Evolutionary conservation across 164 flowering plant species (phyloP).

Genomic region (Vitis rupestris): DNA sequence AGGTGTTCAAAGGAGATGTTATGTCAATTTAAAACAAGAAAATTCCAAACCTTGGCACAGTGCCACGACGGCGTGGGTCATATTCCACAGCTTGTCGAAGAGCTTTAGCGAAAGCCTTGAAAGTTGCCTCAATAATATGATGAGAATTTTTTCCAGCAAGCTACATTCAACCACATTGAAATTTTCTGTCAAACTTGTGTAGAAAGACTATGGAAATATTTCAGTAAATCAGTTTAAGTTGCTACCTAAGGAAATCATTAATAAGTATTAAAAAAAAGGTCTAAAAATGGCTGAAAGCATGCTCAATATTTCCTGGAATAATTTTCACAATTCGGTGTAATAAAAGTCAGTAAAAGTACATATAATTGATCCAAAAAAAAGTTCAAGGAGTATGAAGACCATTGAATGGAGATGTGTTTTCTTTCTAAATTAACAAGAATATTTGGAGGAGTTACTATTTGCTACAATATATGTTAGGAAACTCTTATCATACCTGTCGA

Average conservation of each 20-base stretch:
- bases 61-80: conserved; percentile 79
- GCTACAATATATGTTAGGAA: background rate
- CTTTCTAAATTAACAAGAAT: background rate
- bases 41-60: conserved; percentile 73
- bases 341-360: no score
- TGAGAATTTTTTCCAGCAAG: conserved; percentile 98
- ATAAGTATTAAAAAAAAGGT: no score
- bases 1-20: background rate
- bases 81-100: conserved; percentile 93
- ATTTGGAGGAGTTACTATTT: background rate
- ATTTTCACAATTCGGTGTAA: no score
- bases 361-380: no score
- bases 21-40: background rate
- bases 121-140: conserved; percentile 97
- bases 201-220: no score
- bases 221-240: no score
- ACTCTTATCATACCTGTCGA: conserved; percentile 64
- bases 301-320: no score
- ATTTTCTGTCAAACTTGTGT: background rate
- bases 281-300: no score
- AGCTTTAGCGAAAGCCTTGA: conserved; percentile 99
- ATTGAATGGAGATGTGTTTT: no score
- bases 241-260: no score
- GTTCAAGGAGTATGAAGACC: no score
- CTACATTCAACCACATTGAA: conserved; percentile 30